Percentiles rank a stretch among this genome's conserved stretches.
Evolutionary conservation across 495 filamentous ascomycete species (phyloP).

Genomic region (Neurospora sp.): DNA sequence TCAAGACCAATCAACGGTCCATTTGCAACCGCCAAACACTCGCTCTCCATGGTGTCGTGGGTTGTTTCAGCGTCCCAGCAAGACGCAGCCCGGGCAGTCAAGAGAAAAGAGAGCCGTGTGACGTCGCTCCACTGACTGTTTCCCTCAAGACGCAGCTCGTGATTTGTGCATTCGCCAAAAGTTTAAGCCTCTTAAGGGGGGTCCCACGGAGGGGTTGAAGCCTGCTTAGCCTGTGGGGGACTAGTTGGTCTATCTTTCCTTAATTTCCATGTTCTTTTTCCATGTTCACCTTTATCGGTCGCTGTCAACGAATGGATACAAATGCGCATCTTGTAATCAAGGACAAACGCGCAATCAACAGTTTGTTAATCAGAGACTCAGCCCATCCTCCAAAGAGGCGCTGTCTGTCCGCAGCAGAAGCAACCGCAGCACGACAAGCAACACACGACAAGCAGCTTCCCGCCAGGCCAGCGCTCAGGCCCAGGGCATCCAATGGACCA

Average conservation of each 20-base stretch:
- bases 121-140: constrained; percentile 6
- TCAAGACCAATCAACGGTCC: background rate
- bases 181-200: constrained; percentile 6
- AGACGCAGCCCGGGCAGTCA: background rate
- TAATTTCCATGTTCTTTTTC: background rate
- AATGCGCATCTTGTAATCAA: no score
- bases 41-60: background rate
- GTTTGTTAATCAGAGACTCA: background rate
- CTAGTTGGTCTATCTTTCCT: background rate
- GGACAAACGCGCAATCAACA: no score
- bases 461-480: background rate
- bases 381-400: background rate
- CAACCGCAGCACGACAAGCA: background rate
- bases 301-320: background rate
- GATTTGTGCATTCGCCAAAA: constrained; percentile 12
- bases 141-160: background rate
- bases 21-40: background rate
- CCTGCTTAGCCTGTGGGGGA: constrained; percentile 3
- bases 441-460: background rate
- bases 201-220: constrained; percentile 5
- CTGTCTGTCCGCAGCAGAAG: background rate
- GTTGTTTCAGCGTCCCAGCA: background rate
- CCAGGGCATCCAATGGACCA: background rate
- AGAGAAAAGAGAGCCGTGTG: constrained; percentile 1
- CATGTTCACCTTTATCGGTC: background rate